phyloP scores from a whole-genome alignment of 2,329 filamentous ascomycete species.

The Sporothrix humicola region DNA sequence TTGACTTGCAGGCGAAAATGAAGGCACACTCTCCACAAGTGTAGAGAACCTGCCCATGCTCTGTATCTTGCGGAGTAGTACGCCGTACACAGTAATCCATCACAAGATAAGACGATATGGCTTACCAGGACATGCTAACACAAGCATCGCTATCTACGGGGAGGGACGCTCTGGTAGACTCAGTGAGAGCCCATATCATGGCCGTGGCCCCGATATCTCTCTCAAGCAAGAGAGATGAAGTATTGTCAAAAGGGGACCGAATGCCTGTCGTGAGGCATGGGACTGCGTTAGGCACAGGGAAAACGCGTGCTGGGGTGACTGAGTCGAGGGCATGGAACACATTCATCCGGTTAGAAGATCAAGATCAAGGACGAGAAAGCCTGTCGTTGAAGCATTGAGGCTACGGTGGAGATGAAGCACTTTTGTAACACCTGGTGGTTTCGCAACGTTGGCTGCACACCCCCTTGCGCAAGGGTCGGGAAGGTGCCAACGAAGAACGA shows the following conservation, averaged over 20 bases:
- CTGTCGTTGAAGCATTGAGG: constrained; percentile 41
- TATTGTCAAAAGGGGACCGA: neutral
- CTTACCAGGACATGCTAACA: neutral
- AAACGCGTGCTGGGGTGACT: constrained; percentile 9
- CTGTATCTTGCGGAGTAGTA: no score
- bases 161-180: no score
- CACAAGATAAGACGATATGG: constrained; percentile 1
- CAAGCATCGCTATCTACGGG: no score
- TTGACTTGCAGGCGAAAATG: no score
- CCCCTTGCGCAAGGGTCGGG: constrained; percentile 31
- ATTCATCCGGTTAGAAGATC: constrained; percentile 41
- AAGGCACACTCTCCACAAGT: no score
- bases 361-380: constrained; percentile 20
- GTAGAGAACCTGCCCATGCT: no score
- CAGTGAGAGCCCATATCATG: no score
- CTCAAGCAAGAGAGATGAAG: no score
- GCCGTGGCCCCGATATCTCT: no score
- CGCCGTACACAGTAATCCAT: neutral
- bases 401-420: constrained; percentile 46
- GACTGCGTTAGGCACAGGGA: neutral
- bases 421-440: constrained; percentile 46
- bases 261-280: neutral
- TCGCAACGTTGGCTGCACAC: constrained; percentile 38
- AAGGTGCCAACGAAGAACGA: neutral
- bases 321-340: constrained; percentile 39